Percentiles rank a stretch among this genome's conserved stretches.
Conservation (phyloP, 805 yeast species). For the Alloascoidea africana region DNA sequence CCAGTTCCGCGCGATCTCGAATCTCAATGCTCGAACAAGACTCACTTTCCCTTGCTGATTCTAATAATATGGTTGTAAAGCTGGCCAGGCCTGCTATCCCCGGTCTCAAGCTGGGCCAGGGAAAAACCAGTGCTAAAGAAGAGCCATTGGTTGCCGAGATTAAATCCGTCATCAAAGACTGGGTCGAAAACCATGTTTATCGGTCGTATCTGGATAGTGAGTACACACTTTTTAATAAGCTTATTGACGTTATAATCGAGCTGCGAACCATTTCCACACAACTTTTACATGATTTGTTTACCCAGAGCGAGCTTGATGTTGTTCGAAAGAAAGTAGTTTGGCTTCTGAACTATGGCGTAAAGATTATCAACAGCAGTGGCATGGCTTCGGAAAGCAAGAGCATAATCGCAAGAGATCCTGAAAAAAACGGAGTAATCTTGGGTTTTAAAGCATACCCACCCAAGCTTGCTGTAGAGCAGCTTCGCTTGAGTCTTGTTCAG, state of each 20-base stretch:
- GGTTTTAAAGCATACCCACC: constrained; percentile 27
- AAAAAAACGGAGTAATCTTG: constrained; percentile 13
- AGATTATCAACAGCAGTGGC: constrained; percentile 16
- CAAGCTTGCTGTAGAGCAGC: constrained; percentile 48
- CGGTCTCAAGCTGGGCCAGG: constrained; percentile 10
- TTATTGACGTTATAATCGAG: constrained; percentile 13
- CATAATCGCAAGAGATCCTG: constrained; percentile 15
- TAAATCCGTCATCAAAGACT: constrained; percentile 14
- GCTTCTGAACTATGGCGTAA: constrained; percentile 15
- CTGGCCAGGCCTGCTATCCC: constrained; percentile 12
- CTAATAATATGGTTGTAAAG: too few species aligned
- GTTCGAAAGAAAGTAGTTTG: constrained; percentile 16
- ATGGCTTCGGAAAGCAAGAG: constrained; percentile 11
- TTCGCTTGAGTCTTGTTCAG: constrained; percentile 56
- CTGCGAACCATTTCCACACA: constrained; percentile 13
- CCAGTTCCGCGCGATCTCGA: too few species aligned
- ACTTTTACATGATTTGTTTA: constrained; percentile 13
- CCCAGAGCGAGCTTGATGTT: constrained; percentile 12
- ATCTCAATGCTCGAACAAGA: too few species aligned
- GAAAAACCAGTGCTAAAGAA: constrained; percentile 7
- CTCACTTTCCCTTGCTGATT: too few species aligned
- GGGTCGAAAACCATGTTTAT: constrained; percentile 15
- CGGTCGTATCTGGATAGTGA: constrained; percentile 13
- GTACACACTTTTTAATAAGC: constrained; percentile 12
- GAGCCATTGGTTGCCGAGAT: constrained; percentile 18